These are phyloP conservation scores for Musa schizocarpa DNA, from an alignment of 176 grass and related monocot genomes.

Conservation along the genomic window DNA sequence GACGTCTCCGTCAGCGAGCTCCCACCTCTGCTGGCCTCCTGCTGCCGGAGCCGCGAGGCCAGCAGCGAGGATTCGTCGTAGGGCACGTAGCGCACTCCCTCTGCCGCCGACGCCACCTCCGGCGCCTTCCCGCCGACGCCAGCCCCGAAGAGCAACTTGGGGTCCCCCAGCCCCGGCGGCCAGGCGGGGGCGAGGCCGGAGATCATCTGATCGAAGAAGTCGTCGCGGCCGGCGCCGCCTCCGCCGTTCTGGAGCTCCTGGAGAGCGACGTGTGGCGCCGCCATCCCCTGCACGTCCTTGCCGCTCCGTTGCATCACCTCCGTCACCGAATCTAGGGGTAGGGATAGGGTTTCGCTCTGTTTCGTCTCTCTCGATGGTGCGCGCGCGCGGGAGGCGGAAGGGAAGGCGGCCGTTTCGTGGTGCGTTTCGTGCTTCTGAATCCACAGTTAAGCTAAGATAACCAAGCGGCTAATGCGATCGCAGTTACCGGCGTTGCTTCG, in stretches of 20 bases:
- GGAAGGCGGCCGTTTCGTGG: not conserved
- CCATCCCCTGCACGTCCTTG: conserved; percentile 19
- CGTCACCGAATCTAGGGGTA: not conserved
- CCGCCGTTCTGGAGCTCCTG: conserved; percentile 14
- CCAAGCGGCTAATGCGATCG: not conserved
- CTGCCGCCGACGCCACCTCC: conserved; percentile 18
- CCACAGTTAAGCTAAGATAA: not conserved
- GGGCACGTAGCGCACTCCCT: not conserved
- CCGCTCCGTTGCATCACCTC: conserved; percentile 15
- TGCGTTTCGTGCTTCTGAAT: not conserved
- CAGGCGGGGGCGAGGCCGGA: conserved; percentile 54
- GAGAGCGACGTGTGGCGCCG: not conserved
- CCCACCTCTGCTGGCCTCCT: conserved; percentile 49
- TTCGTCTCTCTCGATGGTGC: not conserved
- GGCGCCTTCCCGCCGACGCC: conserved; percentile 1
- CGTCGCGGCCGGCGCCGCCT: conserved; percentile 31
- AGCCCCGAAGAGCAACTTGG: conserved; percentile 54
- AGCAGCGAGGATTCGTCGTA: conserved; percentile 64
- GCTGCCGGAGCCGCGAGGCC: conserved; percentile 44
- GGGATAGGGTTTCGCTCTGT: not conserved
- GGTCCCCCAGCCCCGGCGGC: conserved; percentile 48
- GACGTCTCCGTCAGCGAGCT: conserved; percentile 28
- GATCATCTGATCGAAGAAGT: conserved; percentile 96
- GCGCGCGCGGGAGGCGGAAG: not conserved
- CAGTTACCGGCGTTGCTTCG: too few species aligned